These are phyloP conservation scores for Scleroderma bovista DNA, from an alignment of 768 basidiomycete species.

Conservation along the genomic window DNA sequence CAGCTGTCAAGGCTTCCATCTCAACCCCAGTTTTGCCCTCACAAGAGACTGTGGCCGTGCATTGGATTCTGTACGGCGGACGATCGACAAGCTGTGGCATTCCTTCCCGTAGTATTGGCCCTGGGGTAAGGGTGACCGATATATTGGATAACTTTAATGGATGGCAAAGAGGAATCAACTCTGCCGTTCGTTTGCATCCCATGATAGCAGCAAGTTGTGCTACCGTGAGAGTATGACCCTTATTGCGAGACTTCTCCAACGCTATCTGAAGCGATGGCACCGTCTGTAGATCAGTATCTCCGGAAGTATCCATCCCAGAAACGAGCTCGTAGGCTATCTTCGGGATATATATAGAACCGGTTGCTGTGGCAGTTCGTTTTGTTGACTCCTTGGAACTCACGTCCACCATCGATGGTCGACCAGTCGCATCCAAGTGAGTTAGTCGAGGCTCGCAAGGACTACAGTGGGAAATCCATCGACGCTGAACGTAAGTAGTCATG, in stretches of 20 bases:
- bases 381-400: slow-evolving; percentile 59
- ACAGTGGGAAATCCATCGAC: slow-evolving; percentile 19
- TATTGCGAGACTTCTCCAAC: slow-evolving; percentile 48
- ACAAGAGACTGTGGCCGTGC: slow-evolving; percentile 64
- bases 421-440: slow-evolving; percentile 69
- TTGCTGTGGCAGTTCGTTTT: slow-evolving; percentile 67
- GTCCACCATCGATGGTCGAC: slow-evolving; percentile 81
- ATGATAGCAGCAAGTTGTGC: slow-evolving; percentile 86
- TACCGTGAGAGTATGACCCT: slow-evolving; percentile 68
- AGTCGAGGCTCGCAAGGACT: slow-evolving; percentile 25
- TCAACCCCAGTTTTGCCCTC: slow-evolving; percentile 84
- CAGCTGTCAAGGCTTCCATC: slow-evolving; percentile 91
- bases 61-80: slow-evolving; percentile 47
- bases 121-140: slow-evolving; percentile 54
- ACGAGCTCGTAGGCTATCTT: slow-evolving; percentile 60
- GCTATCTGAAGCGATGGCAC: slow-evolving; percentile 26
- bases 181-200: slow-evolving; percentile 78
- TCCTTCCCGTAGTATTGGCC: slow-evolving; percentile 17
- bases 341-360: slow-evolving; percentile 67
- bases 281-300: neutral
- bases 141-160: slow-evolving; percentile 71
- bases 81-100: neutral
- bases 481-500: slow-evolving; percentile 5
- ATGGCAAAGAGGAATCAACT: slow-evolving; percentile 85
- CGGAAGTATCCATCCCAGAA: slow-evolving; percentile 21